Base-by-base conservation (phyloP, 2,329 filamentous ascomycete species). In the Fusarium proliferatum region DNA sequence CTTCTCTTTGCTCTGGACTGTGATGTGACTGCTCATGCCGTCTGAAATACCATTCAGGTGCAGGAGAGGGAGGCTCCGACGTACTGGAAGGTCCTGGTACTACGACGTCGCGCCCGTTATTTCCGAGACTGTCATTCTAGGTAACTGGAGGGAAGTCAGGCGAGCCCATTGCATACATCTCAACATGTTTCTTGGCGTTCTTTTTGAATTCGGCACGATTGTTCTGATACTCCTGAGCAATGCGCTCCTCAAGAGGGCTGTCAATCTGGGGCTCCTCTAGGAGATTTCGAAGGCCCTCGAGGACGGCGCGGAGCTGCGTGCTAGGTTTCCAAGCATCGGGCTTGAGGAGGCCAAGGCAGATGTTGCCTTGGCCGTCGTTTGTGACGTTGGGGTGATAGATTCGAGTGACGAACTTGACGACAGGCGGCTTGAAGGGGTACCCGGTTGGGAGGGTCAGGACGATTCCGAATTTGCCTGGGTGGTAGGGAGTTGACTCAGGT, bases 351-450 rank as follows among this genome's bases (percentile, higher is more conserved):
- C 90, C 91, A 49, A 98, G 87, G 84, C 95, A 98, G 90, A 98
- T 94, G 84, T 88, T 92, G 71, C 95, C 95, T 75, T 91, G 89
- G 80, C 89, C 88, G 82, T 97, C 95, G 87, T 97, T 96, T 80
- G 92, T 94, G 67, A 98, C 90, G 84, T 98, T 98, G 49, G 95
- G 95, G 85, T 98, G 95, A 88, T 97, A 98, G 86, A 97, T 93
- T 84, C 95, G 96, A 58, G 95, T 97, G 74, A 87, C 85, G 88
- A 97, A 97, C 80, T 88, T 90, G 76, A 97, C 88, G 68, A 88
- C 86, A 21, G 95, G 95, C 28, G 94, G 91, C 84, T 96, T 96
- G 90, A 97, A 97, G 41, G 95, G 95, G 86, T 97, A 97, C 79
- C 94, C 92, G 76, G 86, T 84, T 19, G 95, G 94, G 16, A 98